Conservation (phyloP, 2,329 filamentous ascomycete genomes). For the Fulvia fulva region DNA sequence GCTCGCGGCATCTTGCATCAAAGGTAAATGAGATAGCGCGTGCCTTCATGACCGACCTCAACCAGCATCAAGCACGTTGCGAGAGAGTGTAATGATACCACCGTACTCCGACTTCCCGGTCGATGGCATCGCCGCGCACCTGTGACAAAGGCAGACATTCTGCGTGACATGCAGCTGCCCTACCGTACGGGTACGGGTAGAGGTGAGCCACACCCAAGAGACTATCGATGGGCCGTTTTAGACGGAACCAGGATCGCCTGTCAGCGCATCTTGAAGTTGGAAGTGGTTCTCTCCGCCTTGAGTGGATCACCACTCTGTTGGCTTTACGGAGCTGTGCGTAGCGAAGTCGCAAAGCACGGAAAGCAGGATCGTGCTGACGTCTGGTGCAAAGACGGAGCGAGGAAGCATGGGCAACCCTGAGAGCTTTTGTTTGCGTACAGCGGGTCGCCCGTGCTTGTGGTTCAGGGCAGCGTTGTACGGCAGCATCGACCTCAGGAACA, state of each 20-base stretch:
- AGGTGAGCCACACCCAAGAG: constrained; percentile 4
- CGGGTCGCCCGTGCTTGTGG: constrained; percentile 1
- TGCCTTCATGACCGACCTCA: neutral
- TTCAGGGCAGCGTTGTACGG: constrained; percentile 9
- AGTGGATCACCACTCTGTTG: constrained; percentile 19
- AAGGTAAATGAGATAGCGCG: neutral
- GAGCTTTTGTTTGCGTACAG: constrained; percentile 15
- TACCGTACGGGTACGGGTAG: constrained; percentile 4
- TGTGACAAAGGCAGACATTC: constrained; percentile 3
- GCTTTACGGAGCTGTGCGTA: constrained; percentile 17
- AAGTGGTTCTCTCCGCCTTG: constrained; percentile 14
- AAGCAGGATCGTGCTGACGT: constrained; percentile 20
- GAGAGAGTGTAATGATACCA: neutral
- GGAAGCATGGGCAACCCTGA: constrained; percentile 4
- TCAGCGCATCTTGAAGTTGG: constrained; percentile 13
- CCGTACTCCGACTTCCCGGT: constrained; percentile 10
- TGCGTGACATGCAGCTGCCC: constrained; percentile 12
- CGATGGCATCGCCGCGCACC: constrained; percentile 10
- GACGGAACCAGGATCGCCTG: constrained; percentile 18
- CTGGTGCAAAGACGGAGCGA: constrained; percentile 9
- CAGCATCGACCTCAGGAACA: constrained; percentile 9
- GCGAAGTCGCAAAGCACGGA: constrained; percentile 14
- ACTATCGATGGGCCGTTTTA: constrained; percentile 16
- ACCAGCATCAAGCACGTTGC: neutral
- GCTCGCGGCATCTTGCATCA: constrained; percentile 4